Evolutionary conservation across 306 rosid species (phyloP).

Genomic region (Geum urbanum): DNA sequence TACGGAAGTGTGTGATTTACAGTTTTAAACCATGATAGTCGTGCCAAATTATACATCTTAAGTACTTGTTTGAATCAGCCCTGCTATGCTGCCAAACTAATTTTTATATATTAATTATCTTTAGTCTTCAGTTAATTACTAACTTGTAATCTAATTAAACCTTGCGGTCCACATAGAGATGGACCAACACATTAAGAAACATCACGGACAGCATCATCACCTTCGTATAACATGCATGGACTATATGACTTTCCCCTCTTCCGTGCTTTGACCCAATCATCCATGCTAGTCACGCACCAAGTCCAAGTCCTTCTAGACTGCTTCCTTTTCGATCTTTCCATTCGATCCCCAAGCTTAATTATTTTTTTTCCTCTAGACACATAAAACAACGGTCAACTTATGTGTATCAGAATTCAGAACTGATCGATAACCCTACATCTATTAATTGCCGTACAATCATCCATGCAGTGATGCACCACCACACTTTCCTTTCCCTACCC

Average conservation of each 20-base stretch:
- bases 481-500: neutral
- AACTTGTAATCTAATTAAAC: neutral
- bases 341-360: neutral
- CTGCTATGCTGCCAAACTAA: too few relatives aligned
- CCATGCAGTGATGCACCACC: neutral
- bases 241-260: neutral
- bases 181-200: neutral
- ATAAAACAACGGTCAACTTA: slow-evolving; percentile 5
- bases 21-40: too few relatives aligned
- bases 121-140: too few relatives aligned
- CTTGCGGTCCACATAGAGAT: neutral
- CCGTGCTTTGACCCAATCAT: neutral
- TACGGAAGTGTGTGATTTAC: too few relatives aligned
- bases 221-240: neutral
- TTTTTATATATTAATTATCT: too few relatives aligned
- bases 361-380: neutral
- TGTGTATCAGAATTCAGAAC: neutral
- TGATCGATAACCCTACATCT: neutral
- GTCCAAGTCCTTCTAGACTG: slow-evolving; percentile 6
- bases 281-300: neutral
- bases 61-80: too few relatives aligned
- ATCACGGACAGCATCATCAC: neutral
- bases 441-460: neutral
- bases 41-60: too few relatives aligned
- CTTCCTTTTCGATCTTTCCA: neutral